A percentile compares a stretch with the other conserved stretches of the same genome.
Evolutionary conservation across 345 rosid species (phyloP).

Genomic region (Populus alba): DNA sequence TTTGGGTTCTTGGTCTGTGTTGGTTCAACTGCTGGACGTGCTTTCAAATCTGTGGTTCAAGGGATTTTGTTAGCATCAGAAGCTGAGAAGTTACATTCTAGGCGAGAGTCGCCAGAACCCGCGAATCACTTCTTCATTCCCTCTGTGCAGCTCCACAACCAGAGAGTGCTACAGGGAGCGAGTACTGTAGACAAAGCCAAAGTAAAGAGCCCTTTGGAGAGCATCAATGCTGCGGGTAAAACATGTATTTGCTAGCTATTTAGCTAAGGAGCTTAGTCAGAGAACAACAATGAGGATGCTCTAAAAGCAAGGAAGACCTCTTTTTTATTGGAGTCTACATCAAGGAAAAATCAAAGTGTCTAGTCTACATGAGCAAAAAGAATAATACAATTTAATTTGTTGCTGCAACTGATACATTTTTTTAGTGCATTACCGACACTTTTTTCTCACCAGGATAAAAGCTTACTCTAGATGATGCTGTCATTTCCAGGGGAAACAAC

Average conservation of each 20-base stretch:
- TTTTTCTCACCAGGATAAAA: too few relatives aligned
- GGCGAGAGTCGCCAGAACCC: neutral
- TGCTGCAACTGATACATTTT: too few relatives aligned
- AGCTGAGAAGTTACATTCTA: constrained; percentile 89
- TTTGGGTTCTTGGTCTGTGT: constrained; percentile 90
- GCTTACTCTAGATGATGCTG: too few relatives aligned
- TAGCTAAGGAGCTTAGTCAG: neutral
- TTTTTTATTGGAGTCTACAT: too few relatives aligned
- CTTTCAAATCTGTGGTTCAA: constrained; percentile 87
- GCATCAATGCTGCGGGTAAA: neutral
- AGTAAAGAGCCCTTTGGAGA: neutral
- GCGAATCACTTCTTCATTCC: neutral
- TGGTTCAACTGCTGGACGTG: constrained; percentile 93
- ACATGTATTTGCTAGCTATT: neutral
- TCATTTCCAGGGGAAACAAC: too few relatives aligned
- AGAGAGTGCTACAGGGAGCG: neutral
- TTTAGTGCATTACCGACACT: too few relatives aligned
- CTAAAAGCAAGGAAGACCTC: too few relatives aligned
- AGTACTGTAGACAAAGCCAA: neutral
- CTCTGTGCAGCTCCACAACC: neutral
- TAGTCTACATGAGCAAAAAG: too few relatives aligned
- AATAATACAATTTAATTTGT: too few relatives aligned
- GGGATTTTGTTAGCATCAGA: constrained; percentile 80
- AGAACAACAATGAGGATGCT: neutral
- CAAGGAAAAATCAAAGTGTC: too few relatives aligned